phyloP scores from a whole-genome alignment of 768 basidiomycete genomes.

The Trametes elegans region DNA sequence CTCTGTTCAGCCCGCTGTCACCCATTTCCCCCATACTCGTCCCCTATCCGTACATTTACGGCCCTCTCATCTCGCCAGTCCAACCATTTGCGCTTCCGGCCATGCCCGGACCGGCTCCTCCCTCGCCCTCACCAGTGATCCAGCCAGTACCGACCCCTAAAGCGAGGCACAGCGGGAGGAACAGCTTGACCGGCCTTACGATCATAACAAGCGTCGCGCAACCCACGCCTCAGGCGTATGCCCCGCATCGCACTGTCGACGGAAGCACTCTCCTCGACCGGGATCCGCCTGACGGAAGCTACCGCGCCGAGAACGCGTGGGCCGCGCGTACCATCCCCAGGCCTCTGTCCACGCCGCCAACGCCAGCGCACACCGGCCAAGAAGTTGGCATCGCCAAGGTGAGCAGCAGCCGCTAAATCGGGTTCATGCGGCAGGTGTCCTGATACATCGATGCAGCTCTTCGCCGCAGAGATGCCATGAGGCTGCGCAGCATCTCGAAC shows the following conservation, averaged over 20 bases:
- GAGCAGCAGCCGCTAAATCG: background rate
- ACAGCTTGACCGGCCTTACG: background rate
- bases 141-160: background rate
- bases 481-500: background rate
- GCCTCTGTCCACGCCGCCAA: conserved; percentile 28
- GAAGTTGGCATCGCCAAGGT: conserved; percentile 16
- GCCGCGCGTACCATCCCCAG: conserved; percentile 14
- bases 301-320: background rate
- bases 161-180: background rate
- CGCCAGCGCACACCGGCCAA: conserved; percentile 6
- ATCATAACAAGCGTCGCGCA: background rate
- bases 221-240: background rate
- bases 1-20: conserved; percentile 1
- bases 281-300: background rate
- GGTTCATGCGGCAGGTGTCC: background rate
- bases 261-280: conserved; percentile 22
- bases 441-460: conserved; percentile 17
- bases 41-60: conserved; percentile 8
- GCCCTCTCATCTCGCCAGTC: conserved; percentile 3
- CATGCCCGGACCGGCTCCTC: background rate
- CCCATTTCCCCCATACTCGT: conserved; percentile 12
- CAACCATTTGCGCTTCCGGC: conserved; percentile 8
- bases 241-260: conserved; percentile 18
- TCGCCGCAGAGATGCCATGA: conserved; percentile 29
- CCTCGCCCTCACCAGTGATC: background rate